These are phyloP conservation scores for Russula olivacea DNA, from an alignment of 768 basidiomycete species.

Conservation along the genomic window DNA sequence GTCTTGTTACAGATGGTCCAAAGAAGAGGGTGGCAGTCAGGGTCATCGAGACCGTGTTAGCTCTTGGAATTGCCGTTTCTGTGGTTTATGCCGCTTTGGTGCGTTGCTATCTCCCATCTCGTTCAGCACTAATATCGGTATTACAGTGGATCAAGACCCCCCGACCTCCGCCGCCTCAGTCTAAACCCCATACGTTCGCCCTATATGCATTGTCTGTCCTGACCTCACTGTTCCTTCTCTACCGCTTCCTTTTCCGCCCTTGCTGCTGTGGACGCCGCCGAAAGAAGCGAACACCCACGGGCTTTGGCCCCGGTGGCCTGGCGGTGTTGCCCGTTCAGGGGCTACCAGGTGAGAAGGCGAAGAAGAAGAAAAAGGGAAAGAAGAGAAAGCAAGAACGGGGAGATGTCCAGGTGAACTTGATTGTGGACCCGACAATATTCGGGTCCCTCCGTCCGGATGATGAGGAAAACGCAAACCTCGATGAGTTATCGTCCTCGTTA, in stretches of 20 bases:
- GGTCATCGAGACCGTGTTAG: constrained; percentile 44
- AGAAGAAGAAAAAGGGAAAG: constrained; percentile 38
- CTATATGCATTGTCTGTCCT: constrained; percentile 54
- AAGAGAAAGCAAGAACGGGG: constrained; percentile 32
- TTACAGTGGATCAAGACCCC: constrained; percentile 50
- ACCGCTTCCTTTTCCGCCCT: constrained; percentile 53
- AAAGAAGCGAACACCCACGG: constrained; percentile 28
- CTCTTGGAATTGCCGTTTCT: constrained; percentile 47
- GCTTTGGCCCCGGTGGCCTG: constrained; percentile 37
- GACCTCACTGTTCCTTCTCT: constrained; percentile 46
- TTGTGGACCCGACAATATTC: constrained; percentile 62
- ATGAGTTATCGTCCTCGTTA: constrained; percentile 31
- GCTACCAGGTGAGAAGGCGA: constrained; percentile 41
- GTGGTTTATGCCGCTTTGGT: constrained; percentile 61
- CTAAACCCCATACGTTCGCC: constrained; percentile 47
- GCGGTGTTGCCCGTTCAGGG: constrained; percentile 62
- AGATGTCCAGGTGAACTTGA: constrained; percentile 66
- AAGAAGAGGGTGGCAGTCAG: constrained; percentile 49
- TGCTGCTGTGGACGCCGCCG: constrained; percentile 44
- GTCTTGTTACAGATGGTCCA: constrained; percentile 57
- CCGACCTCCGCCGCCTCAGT: constrained; percentile 48
- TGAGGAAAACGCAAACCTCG: constrained; percentile 37
- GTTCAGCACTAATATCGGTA: constrained; percentile 6
- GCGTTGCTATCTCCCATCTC: constrained; percentile 25
- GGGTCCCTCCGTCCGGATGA: constrained; percentile 27